Evolutionary conservation across 129 eudicot species (phyloP).

Genomic region (Kitagawia praeruptora): DNA sequence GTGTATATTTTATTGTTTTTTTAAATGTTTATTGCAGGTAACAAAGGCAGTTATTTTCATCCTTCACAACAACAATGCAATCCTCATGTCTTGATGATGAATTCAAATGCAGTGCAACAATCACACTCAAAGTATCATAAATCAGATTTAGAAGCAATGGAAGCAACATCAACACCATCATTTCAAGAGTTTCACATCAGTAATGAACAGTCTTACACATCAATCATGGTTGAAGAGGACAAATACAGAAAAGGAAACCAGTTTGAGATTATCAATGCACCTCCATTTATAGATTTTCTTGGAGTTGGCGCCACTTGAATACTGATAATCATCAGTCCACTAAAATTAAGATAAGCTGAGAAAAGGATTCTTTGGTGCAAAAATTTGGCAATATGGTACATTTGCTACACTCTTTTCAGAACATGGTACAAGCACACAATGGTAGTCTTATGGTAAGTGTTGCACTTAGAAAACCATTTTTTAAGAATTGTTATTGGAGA

Average conservation of each 20-base stretch:
- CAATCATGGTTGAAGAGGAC: slow-evolving; percentile 12
- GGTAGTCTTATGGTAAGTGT: neutral
- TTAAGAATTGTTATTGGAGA: neutral
- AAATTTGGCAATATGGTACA: slow-evolving; percentile 1
- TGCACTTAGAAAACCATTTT: neutral
- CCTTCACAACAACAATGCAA: slow-evolving; percentile 1
- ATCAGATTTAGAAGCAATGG: neutral
- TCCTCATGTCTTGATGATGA: neutral
- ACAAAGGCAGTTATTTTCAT: slow-evolving; percentile 18
- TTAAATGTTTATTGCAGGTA: slow-evolving; percentile 34
- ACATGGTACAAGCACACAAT: neutral
- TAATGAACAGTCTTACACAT: slow-evolving; percentile 25
- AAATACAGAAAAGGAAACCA: slow-evolving; percentile 28
- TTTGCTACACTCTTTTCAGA: neutral
- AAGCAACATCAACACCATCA: neutral
- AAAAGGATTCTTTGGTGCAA: slow-evolving; percentile 4
- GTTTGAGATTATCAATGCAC: slow-evolving; percentile 39
- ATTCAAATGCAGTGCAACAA: slow-evolving; percentile 19
- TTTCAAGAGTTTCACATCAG: slow-evolving; percentile 16
- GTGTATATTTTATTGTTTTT: neutral
- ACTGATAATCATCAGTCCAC: slow-evolving; percentile 5
- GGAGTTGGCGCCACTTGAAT: slow-evolving; percentile 81
- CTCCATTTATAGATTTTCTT: slow-evolving; percentile 93
- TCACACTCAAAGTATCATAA: slow-evolving; percentile 13
- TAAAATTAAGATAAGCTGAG: neutral